Base-by-base conservation (phyloP, 129 eudicot species). In the Centaurea solstitialis region DNA sequence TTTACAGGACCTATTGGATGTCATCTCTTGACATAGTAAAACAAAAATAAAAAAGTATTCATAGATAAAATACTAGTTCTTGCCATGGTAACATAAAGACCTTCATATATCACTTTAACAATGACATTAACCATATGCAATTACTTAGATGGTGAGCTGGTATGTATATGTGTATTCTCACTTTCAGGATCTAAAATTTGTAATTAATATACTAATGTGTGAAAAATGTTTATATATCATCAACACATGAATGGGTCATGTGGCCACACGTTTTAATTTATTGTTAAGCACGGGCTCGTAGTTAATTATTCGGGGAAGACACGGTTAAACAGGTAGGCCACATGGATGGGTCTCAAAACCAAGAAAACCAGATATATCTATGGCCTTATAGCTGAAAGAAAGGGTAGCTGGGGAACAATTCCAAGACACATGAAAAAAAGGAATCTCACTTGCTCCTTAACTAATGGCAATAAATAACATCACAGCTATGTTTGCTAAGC, bases 261-360 rank as follows among this genome's bases (percentile, higher is more conserved):
- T 23, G 62, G 17, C 24, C 5, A 2, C 4, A 28, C 11, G n/a
- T 53, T 40, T 39, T 66, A 40, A 65, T 23, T 23, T 68, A 45
- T 45, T 78, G 11, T 2, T 17, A n/a, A 26, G 39, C 38, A 41
- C 28, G 47, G 70, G 11, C n/a, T 61, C 57, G 40, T 4, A 37
- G 43, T 33, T 33, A 33, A 65, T 43, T 40, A 7, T 20, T 26
- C 12, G 28, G 8, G 79, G 33, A 65, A 62, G 45, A 40, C 79
- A 43, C 11, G 73, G n/a, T 65, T 65, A 62, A 73, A 80, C 84
- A 80, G 79, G 79, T 33, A 65, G 57, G 84, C 35, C 74, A 80
- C 84, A 74, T 47, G 84, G 47, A 65, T n/a, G 30, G 41, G 33
- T 65, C 59, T 13, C 33, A 59, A 41, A 65, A 80, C 72, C 57